Base-by-base conservation (phyloP, 2,329 filamentous ascomycete genomes). In the Aureobasidium lini region DNA sequence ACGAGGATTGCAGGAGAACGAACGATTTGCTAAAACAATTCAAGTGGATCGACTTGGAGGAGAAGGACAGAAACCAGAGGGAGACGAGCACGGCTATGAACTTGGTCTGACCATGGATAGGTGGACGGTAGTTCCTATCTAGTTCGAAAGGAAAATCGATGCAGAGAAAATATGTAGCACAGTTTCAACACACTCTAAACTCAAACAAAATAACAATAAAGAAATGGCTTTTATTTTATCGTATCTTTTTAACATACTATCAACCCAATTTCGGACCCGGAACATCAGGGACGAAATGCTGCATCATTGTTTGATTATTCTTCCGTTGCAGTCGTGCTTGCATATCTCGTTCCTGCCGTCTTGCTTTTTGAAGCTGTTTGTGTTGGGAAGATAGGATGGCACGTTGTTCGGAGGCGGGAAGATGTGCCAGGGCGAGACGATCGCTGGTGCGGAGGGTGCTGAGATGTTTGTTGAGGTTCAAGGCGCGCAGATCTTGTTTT, bases 301-400 rank as follows among this genome's bases (percentile, higher is more conserved):
- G 44, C 52, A 56, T 56, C 29, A 56, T 6, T 6, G 52, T 56
- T 16, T 56, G 39, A 29, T 56, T 56, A 11, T 46, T 46, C 28
- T 56, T 44, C 13, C 40, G n/a, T 8, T 56, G 52, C 1, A 56
- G 15, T 11, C 52, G 44, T n/a, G 52, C 42, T 37, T 56, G n/a
- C 7, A 37, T 31, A 6, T 34, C 40, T 8, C 52, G 44, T 29
- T 56, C 11, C 13, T 44, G 40, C n/a, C 52, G 5, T 28, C 52
- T 34, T 9, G 52, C 40, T 13, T 43, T 37, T 56, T 46, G 31
- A n/a, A 56, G 18, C 18, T 56, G 52, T 13, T 28, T 56, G 3
- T 36, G 28, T 37, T 46, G 40, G 4, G 52, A 11, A 11, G 16
- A 8, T 15, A 56, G 6, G 6, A 56, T 29, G 7, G 52, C 29